Conservation (phyloP, 768 basidiomycete species). For the Nidularia pulvinata region DNA sequence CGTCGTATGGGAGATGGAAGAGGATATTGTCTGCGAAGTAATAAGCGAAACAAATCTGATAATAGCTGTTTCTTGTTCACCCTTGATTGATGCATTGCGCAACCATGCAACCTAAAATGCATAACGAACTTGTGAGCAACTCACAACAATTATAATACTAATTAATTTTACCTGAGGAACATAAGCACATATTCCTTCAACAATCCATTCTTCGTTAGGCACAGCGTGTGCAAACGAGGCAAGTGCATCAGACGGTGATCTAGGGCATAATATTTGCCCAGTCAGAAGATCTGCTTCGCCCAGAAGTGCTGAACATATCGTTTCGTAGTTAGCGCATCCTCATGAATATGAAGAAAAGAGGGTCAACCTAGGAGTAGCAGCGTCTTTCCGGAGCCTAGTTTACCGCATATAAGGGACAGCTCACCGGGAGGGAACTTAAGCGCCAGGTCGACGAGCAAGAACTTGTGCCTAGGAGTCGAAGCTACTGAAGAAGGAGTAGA, state of each 20-base stretch:
- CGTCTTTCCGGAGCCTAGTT: slow-evolving; percentile 89
- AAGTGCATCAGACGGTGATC: slow-evolving; percentile 81
- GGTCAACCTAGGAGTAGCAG: slow-evolving; percentile 66
- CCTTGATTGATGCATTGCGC: slow-evolving; percentile 63
- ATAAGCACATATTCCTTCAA: slow-evolving; percentile 80
- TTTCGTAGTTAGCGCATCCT: no score
- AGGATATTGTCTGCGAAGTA: slow-evolving; percentile 59
- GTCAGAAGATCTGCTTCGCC: slow-evolving; percentile 87
- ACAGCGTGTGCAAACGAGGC: slow-evolving; percentile 51
- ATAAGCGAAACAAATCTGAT: no score
- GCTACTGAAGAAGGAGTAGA: slow-evolving; percentile 45
- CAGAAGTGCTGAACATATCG: slow-evolving; percentile 54
- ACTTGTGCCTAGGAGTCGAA: slow-evolving; percentile 77
- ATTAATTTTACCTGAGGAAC: slow-evolving; percentile 55
- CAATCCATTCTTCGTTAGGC: slow-evolving; percentile 69
- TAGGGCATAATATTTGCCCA: slow-evolving; percentile 81
- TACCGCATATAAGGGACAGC: slow-evolving; percentile 85
- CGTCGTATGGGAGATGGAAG: slow-evolving; percentile 76
- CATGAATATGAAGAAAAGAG: no score
- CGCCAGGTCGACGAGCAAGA: slow-evolving; percentile 77
- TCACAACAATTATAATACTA: no score
- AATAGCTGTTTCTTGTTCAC: slow-evolving; percentile 11
- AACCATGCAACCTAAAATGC: slow-evolving; percentile 46
- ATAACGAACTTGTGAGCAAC: no score
- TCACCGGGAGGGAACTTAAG: slow-evolving; percentile 79